phyloP scores from a whole-genome alignment of 1,284 basidiomycete genomes.

The Cutaneotrichosporon spelunceum region DNA sequence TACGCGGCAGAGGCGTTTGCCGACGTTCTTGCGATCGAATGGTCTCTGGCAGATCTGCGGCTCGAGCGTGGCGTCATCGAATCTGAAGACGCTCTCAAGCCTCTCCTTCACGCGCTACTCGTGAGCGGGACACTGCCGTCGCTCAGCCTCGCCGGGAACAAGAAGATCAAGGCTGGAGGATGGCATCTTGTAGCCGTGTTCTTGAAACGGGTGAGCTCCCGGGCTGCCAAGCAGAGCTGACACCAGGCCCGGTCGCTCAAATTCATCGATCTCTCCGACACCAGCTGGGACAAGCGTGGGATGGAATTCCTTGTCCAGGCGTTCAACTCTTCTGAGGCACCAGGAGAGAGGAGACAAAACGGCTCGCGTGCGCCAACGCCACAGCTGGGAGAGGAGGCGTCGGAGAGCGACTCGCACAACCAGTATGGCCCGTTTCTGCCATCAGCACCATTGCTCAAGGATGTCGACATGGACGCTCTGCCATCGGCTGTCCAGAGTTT shows the following conservation, averaged over 20 bases:
- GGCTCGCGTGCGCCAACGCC: background rate
- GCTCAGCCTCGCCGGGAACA: conserved; percentile 82
- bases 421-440: conserved; percentile 40
- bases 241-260: conserved; percentile 66
- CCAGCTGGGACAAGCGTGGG: conserved; percentile 74
- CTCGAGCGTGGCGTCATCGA: conserved; percentile 71
- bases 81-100: conserved; percentile 78
- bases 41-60: conserved; percentile 76
- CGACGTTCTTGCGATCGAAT: conserved; percentile 83
- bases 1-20: conserved; percentile 73
- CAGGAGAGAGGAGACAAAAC: background rate
- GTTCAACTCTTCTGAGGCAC: conserved; percentile 51
- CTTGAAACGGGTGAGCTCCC: conserved; percentile 62
- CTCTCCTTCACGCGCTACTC: conserved; percentile 82
- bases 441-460: conserved; percentile 41
- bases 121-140: conserved; percentile 78
- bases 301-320: conserved; percentile 77
- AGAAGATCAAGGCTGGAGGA: conserved; percentile 69
- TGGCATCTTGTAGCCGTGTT: conserved; percentile 81
- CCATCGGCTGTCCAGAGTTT: conserved; percentile 62
- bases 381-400: conserved; percentile 15
- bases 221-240: background rate
- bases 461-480: conserved; percentile 20
- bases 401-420: conserved; percentile 11
- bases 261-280: conserved; percentile 87